Evolutionary conservation across 495 filamentous ascomycete species (phyloP).

Genomic region (Penicillium goetzii): DNA sequence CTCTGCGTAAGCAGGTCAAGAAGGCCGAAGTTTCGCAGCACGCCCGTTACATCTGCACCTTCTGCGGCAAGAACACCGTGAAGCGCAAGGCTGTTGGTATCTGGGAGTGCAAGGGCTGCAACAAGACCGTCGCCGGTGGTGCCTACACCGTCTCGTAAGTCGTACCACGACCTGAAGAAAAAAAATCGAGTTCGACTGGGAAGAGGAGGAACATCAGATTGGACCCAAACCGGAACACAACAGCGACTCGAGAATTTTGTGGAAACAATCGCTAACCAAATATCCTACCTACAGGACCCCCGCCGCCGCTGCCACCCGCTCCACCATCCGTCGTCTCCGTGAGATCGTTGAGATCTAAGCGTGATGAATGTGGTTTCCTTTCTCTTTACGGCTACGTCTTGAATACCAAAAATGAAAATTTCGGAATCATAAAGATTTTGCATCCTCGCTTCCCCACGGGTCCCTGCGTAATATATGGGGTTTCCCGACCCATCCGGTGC

Average conservation of each 20-base stretch:
- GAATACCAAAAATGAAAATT: conserved; percentile 52
- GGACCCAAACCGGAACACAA: not conserved
- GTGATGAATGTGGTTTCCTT: conserved; percentile 50
- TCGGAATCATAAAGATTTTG: conserved; percentile 40
- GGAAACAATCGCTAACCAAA: conserved; percentile 26
- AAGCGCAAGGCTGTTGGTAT: conserved; percentile 92
- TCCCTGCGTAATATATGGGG: not conserved
- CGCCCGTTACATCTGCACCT: conserved; percentile 84
- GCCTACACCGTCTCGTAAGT: conserved; percentile 97
- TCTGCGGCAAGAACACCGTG: conserved; percentile 95
- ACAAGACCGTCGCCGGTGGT: conserved; percentile 94
- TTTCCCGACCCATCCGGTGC: not conserved
- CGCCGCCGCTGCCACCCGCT: conserved; percentile 93
- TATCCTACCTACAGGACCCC: conserved; percentile 69
- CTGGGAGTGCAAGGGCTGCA: conserved; percentile 93
- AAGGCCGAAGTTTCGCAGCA: conserved; percentile 99
- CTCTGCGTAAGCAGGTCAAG: conserved; percentile 99
- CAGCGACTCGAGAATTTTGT: not conserved
- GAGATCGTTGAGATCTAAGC: conserved; percentile 96
- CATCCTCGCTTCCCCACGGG: conserved; percentile 15
- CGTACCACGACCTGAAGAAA: conserved; percentile 8
- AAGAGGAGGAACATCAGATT: not conserved
- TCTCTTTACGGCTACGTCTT: conserved; percentile 46
- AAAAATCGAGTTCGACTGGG: not conserved
- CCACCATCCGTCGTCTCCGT: conserved; percentile 94